A percentile compares a stretch with the other conserved stretches of the same genome.
Conservation (phyloP, 2,329 filamentous ascomycete species). For the Claviceps spartinae region DNA sequence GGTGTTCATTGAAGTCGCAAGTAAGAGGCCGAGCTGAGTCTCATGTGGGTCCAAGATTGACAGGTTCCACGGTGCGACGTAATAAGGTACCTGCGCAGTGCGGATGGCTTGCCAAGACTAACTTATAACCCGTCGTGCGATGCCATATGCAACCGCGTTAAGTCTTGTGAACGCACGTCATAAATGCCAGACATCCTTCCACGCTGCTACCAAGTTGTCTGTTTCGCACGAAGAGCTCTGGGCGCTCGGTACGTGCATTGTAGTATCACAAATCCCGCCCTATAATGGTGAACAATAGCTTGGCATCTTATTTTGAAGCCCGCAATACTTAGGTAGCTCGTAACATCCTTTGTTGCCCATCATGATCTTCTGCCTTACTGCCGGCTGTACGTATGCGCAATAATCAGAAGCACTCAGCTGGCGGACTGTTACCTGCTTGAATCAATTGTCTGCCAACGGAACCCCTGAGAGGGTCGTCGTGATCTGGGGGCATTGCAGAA, state of each 20-base stretch:
- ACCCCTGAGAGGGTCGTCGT: not conserved
- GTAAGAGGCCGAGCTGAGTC: not conserved
- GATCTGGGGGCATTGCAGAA: not conserved
- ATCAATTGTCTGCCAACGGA: not conserved
- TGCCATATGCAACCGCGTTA: no score
- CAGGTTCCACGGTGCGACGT: conserved; percentile 1
- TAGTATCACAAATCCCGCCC: no score
- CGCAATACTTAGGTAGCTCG: not conserved
- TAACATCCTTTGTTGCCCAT: not conserved
- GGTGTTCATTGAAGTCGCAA: not conserved
- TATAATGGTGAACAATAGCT: no score
- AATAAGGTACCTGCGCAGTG: not conserved
- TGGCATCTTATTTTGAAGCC: no score
- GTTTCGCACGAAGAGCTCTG: no score
- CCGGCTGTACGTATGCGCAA: not conserved
- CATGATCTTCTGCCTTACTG: not conserved
- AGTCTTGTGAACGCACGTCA: not conserved
- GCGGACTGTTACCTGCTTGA: not conserved
- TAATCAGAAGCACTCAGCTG: not conserved
- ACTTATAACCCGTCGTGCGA: not conserved
- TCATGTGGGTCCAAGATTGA: not conserved
- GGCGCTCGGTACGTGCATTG: no score
- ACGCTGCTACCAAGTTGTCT: not conserved
- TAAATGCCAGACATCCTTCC: not conserved
- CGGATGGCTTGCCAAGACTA: not conserved